Conservation (phyloP, 176 grass and related monocot species). For the Hyparrhenia diplandra region DNA sequence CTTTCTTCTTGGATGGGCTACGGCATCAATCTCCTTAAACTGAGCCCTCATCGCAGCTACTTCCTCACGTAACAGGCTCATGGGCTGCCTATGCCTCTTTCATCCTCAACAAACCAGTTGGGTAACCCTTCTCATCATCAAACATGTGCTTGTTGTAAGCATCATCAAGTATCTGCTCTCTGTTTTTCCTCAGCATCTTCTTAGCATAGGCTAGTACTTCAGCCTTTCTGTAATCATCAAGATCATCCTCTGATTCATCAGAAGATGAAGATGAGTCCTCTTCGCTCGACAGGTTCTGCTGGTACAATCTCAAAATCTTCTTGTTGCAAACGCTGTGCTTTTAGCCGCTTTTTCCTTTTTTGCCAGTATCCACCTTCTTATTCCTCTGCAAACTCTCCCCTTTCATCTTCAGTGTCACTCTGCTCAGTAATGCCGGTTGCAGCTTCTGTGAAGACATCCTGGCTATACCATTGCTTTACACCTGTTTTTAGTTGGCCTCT, state of each 20-base stretch:
- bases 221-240: slow-evolving; percentile 61
- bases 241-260: slow-evolving; percentile 61
- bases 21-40: slow-evolving; percentile 87
- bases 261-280: slow-evolving; percentile 64
- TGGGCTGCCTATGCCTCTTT: slow-evolving; percentile 64
- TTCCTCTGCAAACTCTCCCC: slow-evolving; percentile 32
- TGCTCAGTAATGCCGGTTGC: slow-evolving; percentile 28
- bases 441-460: slow-evolving; percentile 68
- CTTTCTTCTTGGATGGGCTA: slow-evolving; percentile 90
- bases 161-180: slow-evolving; percentile 89
- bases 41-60: slow-evolving; percentile 78
- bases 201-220: slow-evolving; percentile 91
- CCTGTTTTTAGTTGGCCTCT: slow-evolving; percentile 75
- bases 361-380: slow-evolving; percentile 14
- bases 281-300: slow-evolving; percentile 56
- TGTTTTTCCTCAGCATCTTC: slow-evolving; percentile 98
- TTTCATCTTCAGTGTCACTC: slow-evolving; percentile 76
- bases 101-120: slow-evolving; percentile 81
- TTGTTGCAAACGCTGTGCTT: slow-evolving; percentile 24
- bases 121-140: slow-evolving; percentile 79
- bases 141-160: slow-evolving; percentile 95
- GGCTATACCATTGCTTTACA: slow-evolving; percentile 74
- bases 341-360: slow-evolving; percentile 25
- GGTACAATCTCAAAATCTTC: slow-evolving; percentile 89
- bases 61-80: slow-evolving; percentile 85